Evolutionary conservation across 345 rosid genomes (phyloP), one percentile per base, ranked within the genome.

Genomic region (Capsella bursapastoris): DNA sequence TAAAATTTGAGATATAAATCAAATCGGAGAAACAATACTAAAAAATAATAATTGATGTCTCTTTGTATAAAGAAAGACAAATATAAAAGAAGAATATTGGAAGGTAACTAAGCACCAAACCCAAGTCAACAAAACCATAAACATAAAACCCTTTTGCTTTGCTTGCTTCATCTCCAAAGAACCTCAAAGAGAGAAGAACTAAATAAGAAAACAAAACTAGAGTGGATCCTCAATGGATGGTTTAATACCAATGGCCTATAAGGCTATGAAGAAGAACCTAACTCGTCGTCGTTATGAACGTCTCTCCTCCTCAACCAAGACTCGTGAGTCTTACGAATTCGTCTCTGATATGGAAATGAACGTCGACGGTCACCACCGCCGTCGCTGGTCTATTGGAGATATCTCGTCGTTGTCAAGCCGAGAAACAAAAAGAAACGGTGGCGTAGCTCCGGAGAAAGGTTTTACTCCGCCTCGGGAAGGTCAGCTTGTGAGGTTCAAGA

Each of bases 251-350:
- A 53, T 89, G 85, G 81, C 89, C 25, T 84, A 58, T 81, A 89
- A 72, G 64, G 93, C 93, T 28, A 68, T 92, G 50, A 90, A 78
- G 96, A 87, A 81, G 86, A 88, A 27, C 49, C 81, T 56, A 43
- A 82, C 71, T 52, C 95, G 92, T 31, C 75, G 89, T 55, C 84
- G 81, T 8, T 94, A 94, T 64, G 86, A 91, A 82, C 84, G 89
- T 63, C 88, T 94, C 60, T 88, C 96, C 1, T 71, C 93, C 38
- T 81, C 77, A 3, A 14, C 83, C 45, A 59, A 89, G 2, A 22
- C 45, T 57, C 57, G 53, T 64, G 82, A 68, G 31, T 35, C 73
- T 66, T 83, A 81, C 81, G 73, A 83, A 80, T 40, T 59, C 45
- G 18, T 60, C 16, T 37, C 77, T 2, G 41, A 66, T 32, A n/a